Evolutionary conservation across 2,329 filamentous ascomycete genomes (phyloP), one percentile per base, ranked within the genome.

Genomic region (Apiospora malaysiana): DNA sequence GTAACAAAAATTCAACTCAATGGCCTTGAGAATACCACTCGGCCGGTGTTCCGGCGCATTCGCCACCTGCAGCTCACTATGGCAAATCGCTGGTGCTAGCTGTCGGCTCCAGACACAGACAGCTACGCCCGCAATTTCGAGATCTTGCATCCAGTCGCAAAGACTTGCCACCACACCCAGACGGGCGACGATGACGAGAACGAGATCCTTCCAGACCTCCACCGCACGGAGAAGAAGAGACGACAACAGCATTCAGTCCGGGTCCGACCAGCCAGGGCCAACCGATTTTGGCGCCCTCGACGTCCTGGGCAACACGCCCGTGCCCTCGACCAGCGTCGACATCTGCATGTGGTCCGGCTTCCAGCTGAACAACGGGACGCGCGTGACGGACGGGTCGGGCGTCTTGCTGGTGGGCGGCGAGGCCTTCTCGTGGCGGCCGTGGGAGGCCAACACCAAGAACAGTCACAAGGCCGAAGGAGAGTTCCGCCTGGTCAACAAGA

Each of bases 341-440:
- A 90, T 92, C 7, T 97, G 94, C 82, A 89, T 93, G 71, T 84
- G 88, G 72, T 91, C 95, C 76, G 96, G 96, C 1, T 99, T 99
- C 81, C 90, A 92, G 74, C 85, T 99, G 65, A 93, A 96, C 82
- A 97, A 91, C 76, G 94, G 95, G 14, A 84, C 93, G 46, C 90
- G 89, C 69, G 89, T 97, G 42, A 83, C 84, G 1, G 89, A 89
- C 65, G 91, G 92, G 0, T 87, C 89, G 68, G 95, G 94, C 0
- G 88, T 94, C 37, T 79, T 99, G 73, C 86, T 99, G 6, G 88
- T 98, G 1, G 92, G 90, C 51, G 95, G 95, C 7, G 94, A 98
- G 81, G 94, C 92, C 0, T 98, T 98, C 80, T 83, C 86, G 68
- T 99, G 96, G 96, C 85, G 89, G 78, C 96, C 96, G 5, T 98